A percentile compares a stretch with the other conserved stretches of the same genome.
Conservation (phyloP, 1,284 basidiomycete genomes). For the Leccinum ponderosum region DNA sequence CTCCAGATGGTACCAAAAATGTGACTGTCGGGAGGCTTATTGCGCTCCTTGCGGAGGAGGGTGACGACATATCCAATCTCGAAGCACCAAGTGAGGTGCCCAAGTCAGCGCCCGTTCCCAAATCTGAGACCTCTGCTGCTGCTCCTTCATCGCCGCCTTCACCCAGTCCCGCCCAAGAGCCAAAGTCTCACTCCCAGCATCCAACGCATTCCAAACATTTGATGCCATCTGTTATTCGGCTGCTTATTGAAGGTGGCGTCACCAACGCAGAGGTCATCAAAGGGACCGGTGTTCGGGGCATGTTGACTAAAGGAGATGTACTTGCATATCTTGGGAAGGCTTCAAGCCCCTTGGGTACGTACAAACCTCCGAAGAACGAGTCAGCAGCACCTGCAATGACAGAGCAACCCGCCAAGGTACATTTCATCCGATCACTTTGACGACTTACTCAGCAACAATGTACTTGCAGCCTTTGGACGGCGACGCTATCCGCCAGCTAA, state of each 20-base stretch:
- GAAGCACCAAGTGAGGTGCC: conserved; percentile 44
- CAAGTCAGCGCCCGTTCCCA: conserved; percentile 23
- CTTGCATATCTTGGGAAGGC: conserved; percentile 80
- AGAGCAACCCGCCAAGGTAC: conserved; percentile 11
- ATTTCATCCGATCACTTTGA: conserved; percentile 8
- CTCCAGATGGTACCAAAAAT: conserved; percentile 80
- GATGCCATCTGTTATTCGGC: conserved; percentile 77
- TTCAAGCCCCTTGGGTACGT: conserved; percentile 76
- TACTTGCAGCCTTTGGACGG: conserved; percentile 61
- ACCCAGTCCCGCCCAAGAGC: conserved; percentile 20
- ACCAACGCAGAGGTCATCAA: conserved; percentile 58
- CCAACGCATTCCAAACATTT: conserved; percentile 61
- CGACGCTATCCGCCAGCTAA: conserved; percentile 65
- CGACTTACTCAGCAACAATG: conserved; percentile 39
- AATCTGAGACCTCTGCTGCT: conserved; percentile 27
- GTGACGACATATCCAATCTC: conserved; percentile 89
- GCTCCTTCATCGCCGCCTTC: conserved; percentile 33
- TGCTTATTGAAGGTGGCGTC: conserved; percentile 63
- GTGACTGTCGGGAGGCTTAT: conserved; percentile 88
- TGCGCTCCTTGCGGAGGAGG: conserved; percentile 94
- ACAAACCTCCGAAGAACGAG: conserved; percentile 46
- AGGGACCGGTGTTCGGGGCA: conserved; percentile 83
- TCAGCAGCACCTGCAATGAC: conserved; percentile 39
- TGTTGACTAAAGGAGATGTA: conserved; percentile 91
- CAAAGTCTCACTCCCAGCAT: conserved; percentile 26